Base-by-base conservation (phyloP, 2,329 filamentous ascomycete species). In the Knufia fluminis region DNA sequence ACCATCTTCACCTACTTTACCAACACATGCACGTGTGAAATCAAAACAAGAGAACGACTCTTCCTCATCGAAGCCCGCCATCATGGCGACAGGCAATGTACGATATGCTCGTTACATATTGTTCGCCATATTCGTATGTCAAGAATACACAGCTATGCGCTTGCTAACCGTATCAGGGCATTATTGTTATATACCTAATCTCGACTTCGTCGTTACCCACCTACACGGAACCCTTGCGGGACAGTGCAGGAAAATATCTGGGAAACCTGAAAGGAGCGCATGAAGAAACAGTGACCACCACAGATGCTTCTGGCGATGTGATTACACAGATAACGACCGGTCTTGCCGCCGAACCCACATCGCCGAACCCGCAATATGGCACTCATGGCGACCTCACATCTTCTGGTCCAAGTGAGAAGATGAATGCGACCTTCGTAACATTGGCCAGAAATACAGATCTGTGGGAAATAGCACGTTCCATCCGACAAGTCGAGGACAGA, bases 391-490 rank as follows among this genome's bases (percentile, higher is more conserved):
- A 54, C 31, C 52, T 59, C 17, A 60, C 66, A 17, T 64, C 68
- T 16, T 75, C 75, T 26, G 77, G 78, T 12, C 72, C 79, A 9
- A 84, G 84, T 46, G 79, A 82, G 53, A 85, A 87, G 62, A 87
- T 94, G 77, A 98, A 98, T 69, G 92, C 94, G 45, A 98, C 92
- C 9, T 98, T 98, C 63, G 89, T 98, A 47, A 95, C 90, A 19
- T 79, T 98, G 53, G 92, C 92, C 48, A 84, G 92, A 62, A 98
- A 98, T 71, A 77, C 74, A 49, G 92, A 98, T 64, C 73, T 97
- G 23, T 98, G 92, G 92, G 92, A 98, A 45, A 95, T 98, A 64
- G 86, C 89, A 54, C 82, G 88, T 62, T 96, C 90, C 10, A 98
- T 98, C 64, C 87, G 92, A 50, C 87, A 95, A 64, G 82, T 98